Conservation (phyloP, 2,329 filamentous ascomycete species). For the Myriosclerotinia duriaeana region DNA sequence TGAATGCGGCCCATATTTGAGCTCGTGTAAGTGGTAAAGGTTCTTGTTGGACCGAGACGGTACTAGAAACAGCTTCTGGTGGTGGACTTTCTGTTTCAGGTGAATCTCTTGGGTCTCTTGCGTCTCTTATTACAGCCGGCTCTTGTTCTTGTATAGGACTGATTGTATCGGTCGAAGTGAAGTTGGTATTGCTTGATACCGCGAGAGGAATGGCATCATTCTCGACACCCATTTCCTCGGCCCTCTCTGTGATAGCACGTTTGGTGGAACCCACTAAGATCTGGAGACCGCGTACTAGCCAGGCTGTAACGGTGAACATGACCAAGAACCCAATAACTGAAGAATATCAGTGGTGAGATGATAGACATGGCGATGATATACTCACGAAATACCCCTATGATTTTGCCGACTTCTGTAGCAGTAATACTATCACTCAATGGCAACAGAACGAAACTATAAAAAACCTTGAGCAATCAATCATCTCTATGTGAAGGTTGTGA, state of each 20-base stretch:
- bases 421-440: slow-evolving; percentile 56
- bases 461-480: slow-evolving; percentile 15
- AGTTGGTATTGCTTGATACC: slow-evolving; percentile 31
- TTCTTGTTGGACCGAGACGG: slow-evolving; percentile 42
- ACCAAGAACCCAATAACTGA: slow-evolving; percentile 56
- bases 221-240: slow-evolving; percentile 50
- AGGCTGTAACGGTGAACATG: slow-evolving; percentile 54
- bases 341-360: neutral
- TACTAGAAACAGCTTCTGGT: slow-evolving; percentile 9
- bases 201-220: slow-evolving; percentile 51
- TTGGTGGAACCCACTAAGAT: slow-evolving; percentile 53
- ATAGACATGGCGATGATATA: slow-evolving; percentile 6
- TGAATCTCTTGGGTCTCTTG: slow-evolving; percentile 31
- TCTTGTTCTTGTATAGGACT: slow-evolving; percentile 36
- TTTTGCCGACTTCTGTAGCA: slow-evolving; percentile 55
- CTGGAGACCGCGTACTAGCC: slow-evolving; percentile 55
- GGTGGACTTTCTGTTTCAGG: slow-evolving; percentile 29
- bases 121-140: slow-evolving; percentile 35
- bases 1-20: slow-evolving; percentile 51
- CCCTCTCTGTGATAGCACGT: slow-evolving; percentile 51
- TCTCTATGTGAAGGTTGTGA: neutral
- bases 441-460: slow-evolving; percentile 52
- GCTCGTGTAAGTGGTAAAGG: slow-evolving; percentile 48
- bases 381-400: slow-evolving; percentile 59
- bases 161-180: slow-evolving; percentile 27